A percentile compares a stretch with the other conserved stretches of the same genome.
Conservation (phyloP, 768 basidiomycete species). For the Panaeolus cyanescens region DNA sequence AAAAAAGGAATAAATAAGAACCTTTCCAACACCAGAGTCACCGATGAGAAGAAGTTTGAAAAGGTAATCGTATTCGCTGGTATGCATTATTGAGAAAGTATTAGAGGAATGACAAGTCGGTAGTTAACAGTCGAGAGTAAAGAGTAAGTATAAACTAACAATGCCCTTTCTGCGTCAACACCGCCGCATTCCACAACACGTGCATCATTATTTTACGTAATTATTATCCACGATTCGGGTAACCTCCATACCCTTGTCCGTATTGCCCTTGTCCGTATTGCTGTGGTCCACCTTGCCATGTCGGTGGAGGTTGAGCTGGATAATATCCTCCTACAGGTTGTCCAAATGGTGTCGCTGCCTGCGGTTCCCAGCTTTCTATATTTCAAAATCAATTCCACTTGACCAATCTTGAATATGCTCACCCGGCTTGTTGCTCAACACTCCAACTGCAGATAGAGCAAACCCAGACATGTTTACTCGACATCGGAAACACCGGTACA, state of each 20-base stretch:
- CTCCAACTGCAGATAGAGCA: constrained; percentile 69
- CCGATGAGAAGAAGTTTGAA: constrained; percentile 96
- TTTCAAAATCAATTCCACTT: background rate
- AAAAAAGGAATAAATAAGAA: constrained; percentile 31
- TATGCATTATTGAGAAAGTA: constrained; percentile 63
- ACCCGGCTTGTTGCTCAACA: constrained; percentile 52
- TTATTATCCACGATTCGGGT: background rate
- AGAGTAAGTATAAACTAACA: constrained; percentile 8
- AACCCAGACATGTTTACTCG: constrained; percentile 59
- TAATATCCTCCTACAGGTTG: constrained; percentile 11
- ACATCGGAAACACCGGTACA: constrained; percentile 66
- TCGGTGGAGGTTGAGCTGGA: constrained; percentile 19
- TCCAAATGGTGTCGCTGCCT: background rate
- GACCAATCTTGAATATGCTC: constrained; percentile 14
- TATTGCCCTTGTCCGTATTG: constrained; percentile 8
- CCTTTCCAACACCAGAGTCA: constrained; percentile 95
- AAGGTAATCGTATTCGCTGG: constrained; percentile 94
- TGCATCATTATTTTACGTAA: constrained; percentile 14
- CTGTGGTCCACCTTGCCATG: constrained; percentile 10
- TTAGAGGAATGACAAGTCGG: constrained; percentile 27
- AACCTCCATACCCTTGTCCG: constrained; percentile 7
- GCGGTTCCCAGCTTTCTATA: constrained; percentile 25
- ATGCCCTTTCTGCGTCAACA: constrained; percentile 34
- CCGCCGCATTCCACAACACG: constrained; percentile 29
- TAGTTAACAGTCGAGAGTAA: constrained; percentile 28